Evolutionary conservation across 1,284 basidiomycete species (phyloP).

Genomic region (Pulveroboletus ridleyi): DNA sequence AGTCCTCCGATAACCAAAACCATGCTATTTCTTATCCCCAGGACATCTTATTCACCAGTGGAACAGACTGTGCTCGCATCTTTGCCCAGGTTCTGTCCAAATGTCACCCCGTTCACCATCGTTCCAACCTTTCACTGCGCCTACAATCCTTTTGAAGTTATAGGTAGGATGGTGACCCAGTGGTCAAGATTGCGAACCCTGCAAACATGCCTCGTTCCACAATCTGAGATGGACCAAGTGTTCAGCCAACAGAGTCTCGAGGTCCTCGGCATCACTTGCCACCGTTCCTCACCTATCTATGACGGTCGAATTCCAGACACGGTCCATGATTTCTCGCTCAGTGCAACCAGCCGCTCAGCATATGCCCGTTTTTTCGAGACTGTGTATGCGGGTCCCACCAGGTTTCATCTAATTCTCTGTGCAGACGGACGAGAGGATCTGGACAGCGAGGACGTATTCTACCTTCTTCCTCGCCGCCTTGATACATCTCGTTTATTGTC

Average conservation of each 20-base stretch:
- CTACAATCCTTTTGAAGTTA: slow-evolving; percentile 3
- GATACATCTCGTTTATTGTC: slow-evolving; percentile 17
- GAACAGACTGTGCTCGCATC: slow-evolving; percentile 18
- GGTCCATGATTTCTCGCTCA: slow-evolving; percentile 17
- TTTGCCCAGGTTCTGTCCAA: slow-evolving; percentile 24
- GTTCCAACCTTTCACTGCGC: slow-evolving; percentile 5
- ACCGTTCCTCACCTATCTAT: slow-evolving; percentile 9
- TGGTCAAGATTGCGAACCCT: slow-evolving; percentile 19
- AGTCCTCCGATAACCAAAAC: slow-evolving; percentile 18
- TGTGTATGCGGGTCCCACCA: slow-evolving; percentile 17
- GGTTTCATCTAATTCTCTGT: slow-evolving; percentile 13
- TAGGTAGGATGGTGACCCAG: slow-evolving; percentile 22
- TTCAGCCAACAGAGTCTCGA: slow-evolving; percentile 7
- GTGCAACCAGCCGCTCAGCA: background rate
- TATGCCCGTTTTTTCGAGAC: slow-evolving; percentile 14
- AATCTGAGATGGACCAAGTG: slow-evolving; percentile 21
- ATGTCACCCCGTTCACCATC: slow-evolving; percentile 24
- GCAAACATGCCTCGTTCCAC: slow-evolving; percentile 13
- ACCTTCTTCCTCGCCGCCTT: slow-evolving; percentile 17
- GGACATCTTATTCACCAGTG: slow-evolving; percentile 3
- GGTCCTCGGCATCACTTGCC: slow-evolving; percentile 15
- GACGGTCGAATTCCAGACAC: slow-evolving; percentile 12
- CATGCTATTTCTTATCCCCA: slow-evolving; percentile 15
- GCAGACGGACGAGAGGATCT: slow-evolving; percentile 1
- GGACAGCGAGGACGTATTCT: slow-evolving; percentile 8